Evolutionary conservation across 495 filamentous ascomycete genomes (phyloP), one percentile per base, ranked within the genome.

Genomic region (Aspergillus egyptiacus): DNA sequence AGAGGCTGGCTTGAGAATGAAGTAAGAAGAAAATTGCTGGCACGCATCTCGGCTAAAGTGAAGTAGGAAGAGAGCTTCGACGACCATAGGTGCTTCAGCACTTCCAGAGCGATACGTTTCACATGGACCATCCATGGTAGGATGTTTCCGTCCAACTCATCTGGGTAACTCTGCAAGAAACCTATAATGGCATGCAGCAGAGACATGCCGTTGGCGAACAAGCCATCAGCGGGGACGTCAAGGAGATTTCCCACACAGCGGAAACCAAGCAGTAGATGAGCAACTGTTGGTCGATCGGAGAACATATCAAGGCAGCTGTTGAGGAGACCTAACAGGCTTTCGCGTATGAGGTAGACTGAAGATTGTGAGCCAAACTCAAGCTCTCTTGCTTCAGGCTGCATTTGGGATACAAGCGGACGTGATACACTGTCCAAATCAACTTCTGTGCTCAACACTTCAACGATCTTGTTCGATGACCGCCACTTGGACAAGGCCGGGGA

Each of bases 241-340:
- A 96, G 67, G n/a, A 72, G 69, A 40, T 77, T 77, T 17, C 81
- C 74, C 19, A 79, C 75, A 56, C 87, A 91, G 24, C 74, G 72
- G 61, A 99, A 96, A 0, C 93, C 93, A 17, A 99, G 84, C 15
- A 99, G 67, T 34, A 93, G 73, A 65, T 99, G 93, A 2, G 91
- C 91, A 37, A 97, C 80, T 13, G 82, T 91, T 4, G 91, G 89
- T 36, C 75, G 68, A 56, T 84, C 78, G 22, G 83, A 80, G 22
- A 83, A 79, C 14, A 83, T 77, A 32, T 73, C 75, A 7, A 99
- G 66, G 61, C 86, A 90, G 53, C 77, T 79, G 58, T 87, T 84
- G 22, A 99, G 73, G 51, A 96, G 88, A 32, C 85, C 83, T 8
- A 97, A 75, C 22, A 96, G 80, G 46, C 79, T 79, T 46, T 84